Base-by-base conservation (phyloP, 2,329 filamentous ascomycete species). In the Trichoderma atroviride region DNA sequence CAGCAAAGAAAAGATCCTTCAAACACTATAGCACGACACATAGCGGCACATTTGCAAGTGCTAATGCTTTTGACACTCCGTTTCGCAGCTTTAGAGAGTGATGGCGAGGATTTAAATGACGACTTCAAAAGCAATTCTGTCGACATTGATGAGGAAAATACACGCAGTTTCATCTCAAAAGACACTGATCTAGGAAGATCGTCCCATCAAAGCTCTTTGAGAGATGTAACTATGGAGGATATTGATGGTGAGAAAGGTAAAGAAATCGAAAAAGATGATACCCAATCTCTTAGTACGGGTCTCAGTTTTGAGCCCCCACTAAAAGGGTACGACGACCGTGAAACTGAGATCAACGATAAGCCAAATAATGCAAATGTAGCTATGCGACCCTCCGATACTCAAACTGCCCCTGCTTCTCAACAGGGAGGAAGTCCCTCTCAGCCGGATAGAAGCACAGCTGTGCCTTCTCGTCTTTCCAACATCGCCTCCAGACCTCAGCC, bases 21-120 rank as follows among this genome's bases (percentile, higher is more conserved):
- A 3, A 69, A 66, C 35, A 19, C 35, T 11, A 31, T 66, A 31
- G 33, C 40, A n/a, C 55, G 53, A 19, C 69, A 71, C 9, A 60
- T 71, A 57, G 69, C 69, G 14, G n/a, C n/a, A 16, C 69, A 71
- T 57, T 35, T 71, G n/a, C 69, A 69, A 24, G 47, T 57, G 13
- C 24, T 71, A 9, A 69, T 69, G 66, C 35, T 61, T 19, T 29
- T 71, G 56, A 71, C 69, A 22, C 16, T 71, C 27, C 69, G 69
- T 14, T 66, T 71, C 16, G 40, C 60, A 60, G 27, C n/a, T 9
- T 29, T 71, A 40, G 22, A 69, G 27, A 14, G 43, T 24, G 43
- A 57, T 4, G 52, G 19, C 9, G 60, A 19, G 19, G 40, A 11
- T 14, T 22, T 27, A 16, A 24, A 55, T 22, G 67, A 60, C n/a